Evolutionary conservation across 305 asterid species (phyloP).

Genomic region (Solanum hybrid): DNA sequence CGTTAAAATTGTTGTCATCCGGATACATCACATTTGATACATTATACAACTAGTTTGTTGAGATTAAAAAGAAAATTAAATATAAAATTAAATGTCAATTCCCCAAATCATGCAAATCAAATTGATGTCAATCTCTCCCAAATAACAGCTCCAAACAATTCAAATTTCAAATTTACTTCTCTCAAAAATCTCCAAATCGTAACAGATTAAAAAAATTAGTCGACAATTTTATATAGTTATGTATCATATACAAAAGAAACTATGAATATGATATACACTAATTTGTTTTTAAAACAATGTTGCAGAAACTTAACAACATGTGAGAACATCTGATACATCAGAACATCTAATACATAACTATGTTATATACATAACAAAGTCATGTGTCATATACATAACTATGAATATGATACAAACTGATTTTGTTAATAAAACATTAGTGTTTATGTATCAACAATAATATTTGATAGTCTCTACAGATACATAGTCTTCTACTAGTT

Average conservation of each 20-base stretch:
- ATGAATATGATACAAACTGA: no score
- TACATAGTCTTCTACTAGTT: not conserved
- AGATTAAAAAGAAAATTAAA: no score
- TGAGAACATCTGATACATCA: not conserved
- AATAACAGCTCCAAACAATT: no score
- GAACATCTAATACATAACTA: no score
- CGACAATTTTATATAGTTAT: not conserved
- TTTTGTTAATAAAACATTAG: no score
- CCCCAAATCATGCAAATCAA: no score
- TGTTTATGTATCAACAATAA: not conserved
- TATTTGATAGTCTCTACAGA: not conserved
- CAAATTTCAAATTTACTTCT: not conserved
- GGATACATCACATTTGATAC: no score
- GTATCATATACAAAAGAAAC: not conserved
- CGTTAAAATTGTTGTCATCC: no score
- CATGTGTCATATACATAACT: not conserved
- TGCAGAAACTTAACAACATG: not conserved
- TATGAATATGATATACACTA: not conserved
- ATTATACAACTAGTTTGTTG: no score
- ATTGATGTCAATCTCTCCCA: no score
- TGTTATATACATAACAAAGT: no score
- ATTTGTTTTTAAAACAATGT: not conserved
- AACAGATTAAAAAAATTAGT: not conserved
- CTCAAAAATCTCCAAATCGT: not conserved
- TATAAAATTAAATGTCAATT: not conserved